Evolutionary conservation across 306 rosid genomes (phyloP), one percentile per base, ranked within the genome.

Genomic region (Lathyrus tuberosus): DNA sequence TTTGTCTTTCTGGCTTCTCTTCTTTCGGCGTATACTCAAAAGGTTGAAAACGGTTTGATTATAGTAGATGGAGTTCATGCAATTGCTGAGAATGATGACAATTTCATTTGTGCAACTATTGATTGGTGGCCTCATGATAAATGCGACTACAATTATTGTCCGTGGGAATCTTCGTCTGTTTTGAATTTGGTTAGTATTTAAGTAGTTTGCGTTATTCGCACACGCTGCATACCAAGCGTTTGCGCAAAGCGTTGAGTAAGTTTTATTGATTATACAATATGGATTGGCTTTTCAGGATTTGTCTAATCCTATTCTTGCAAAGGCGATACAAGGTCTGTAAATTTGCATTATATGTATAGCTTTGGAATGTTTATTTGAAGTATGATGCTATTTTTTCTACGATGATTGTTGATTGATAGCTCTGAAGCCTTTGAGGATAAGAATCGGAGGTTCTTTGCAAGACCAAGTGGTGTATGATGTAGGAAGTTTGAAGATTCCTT

Each of bases 101-200:
- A 86, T 72, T 94, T 82, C 61, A 73, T 94, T 51, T 94, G 99
- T 86, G 99, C 99, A 57, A 94, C 99, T 63, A 74, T 94, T 79
- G 99, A 94, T 87, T 94, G 96, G 99, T 94, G 99, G 99, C 91
- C 91, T 72, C 87, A 82, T 63, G 92, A 89, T 31, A 94, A 94
- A 79, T 94, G 99, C 33, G 78, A 89, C 80, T 94, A 94, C 79
- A 81, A 79, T 78, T 82, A 83, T 22, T 94, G 99, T 76, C 92
- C 97, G 5, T 94, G 99, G 99, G 96, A 88, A 18, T 24, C 83
- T 67, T 66, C 99, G 17, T 91, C 99, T 53, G 85, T 62, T 4
- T 37, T 24, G 22, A 94, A 91, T 77, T 59, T 94, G 92, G 99
- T 94, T 53, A 74, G 87, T 62, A 38, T 68, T 63, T 47, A 33